Base-by-base conservation (phyloP, 768 basidiomycete genomes). In the Postia placenta region DNA sequence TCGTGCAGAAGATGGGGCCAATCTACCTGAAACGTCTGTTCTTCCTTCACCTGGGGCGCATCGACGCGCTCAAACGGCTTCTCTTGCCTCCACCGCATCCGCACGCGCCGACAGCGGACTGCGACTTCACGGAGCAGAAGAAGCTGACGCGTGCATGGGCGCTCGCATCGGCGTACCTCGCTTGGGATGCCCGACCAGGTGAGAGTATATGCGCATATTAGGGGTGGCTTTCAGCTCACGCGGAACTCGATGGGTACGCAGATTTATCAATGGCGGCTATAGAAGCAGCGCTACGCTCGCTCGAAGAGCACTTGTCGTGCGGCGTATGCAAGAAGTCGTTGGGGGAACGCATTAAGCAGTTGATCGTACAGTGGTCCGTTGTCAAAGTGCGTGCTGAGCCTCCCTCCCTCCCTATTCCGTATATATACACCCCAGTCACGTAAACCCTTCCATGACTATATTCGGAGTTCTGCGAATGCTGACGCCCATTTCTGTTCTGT, bases 121-220 rank as follows among this genome's bases (percentile, higher is more conserved):
- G 88, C 56, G 85, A 87, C 62, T 83, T 84, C 58, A 65, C 74
- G 0, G 83, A 87, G 59, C 87, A 90, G 67, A 89, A 88, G 68
- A 86, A 79, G 60, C 59, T 91, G 30, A 85, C 85, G 11, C 69
- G 87, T 39, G 87, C 87, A 4, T 91, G 87, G 87, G 85, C 87
- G 12, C 67, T 91, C 26, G 87, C 88, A 20, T 80, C 83, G 1
- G 87, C 87, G 11, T 89, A 89, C 66, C 75, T 91, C 5, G 85
- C 85, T 9, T 90, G 87, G 87, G 87, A 89, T 64, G 84, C 85
- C 28, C 72, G 85, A 48, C 85, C 87, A 56, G 87, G 86, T 88
- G 59, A 51, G 75, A 64, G 15, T 17, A n/a, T 33, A 7, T 36
- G 11, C 42, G 15, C 41, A 12, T 26, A 7, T 17, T 36, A 23